A percentile compares a stretch with the other conserved stretches of the same genome.
Evolutionary conservation across 441 rosid species (phyloP).

Genomic region (Adansonia grandidieri): DNA sequence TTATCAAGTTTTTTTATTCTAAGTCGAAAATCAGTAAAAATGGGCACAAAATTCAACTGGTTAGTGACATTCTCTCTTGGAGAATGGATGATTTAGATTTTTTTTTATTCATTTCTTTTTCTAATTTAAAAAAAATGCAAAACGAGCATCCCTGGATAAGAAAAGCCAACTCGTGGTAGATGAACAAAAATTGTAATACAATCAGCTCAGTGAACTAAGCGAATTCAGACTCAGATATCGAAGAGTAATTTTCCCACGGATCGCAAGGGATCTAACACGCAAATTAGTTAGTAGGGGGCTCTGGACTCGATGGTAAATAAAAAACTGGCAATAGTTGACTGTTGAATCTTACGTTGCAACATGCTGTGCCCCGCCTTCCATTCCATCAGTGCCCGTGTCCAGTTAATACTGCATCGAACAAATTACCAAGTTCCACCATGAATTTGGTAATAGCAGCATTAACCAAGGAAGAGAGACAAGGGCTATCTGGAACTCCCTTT

Average conservation of each 20-base stretch:
- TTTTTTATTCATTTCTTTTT: neutral
- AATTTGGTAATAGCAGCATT: slow-evolving; percentile 3
- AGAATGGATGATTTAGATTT: neutral
- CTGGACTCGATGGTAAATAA: neutral
- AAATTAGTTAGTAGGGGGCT: neutral
- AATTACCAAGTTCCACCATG: neutral
- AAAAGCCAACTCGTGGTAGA: neutral
- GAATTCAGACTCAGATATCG: neutral
- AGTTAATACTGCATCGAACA: neutral
- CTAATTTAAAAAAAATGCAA: neutral
- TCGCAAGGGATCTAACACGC: neutral
- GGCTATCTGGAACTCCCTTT: neutral
- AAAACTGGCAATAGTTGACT: neutral
- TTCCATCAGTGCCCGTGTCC: neutral
- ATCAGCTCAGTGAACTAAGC: neutral
- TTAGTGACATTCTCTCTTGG: neutral
- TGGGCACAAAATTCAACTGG: neutral
- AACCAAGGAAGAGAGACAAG: neutral
- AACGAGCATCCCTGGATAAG: neutral
- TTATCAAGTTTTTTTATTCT: neutral
- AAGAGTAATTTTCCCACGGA: slow-evolving; percentile 2
- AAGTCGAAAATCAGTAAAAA: neutral
- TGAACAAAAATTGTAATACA: slow-evolving; percentile 17
- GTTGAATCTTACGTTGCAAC: neutral
- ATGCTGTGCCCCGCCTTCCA: neutral